Evolutionary conservation across 345 rosid species (phyloP), one percentile per base, ranked within the genome.

Genomic region (Clarkia xantiana): DNA sequence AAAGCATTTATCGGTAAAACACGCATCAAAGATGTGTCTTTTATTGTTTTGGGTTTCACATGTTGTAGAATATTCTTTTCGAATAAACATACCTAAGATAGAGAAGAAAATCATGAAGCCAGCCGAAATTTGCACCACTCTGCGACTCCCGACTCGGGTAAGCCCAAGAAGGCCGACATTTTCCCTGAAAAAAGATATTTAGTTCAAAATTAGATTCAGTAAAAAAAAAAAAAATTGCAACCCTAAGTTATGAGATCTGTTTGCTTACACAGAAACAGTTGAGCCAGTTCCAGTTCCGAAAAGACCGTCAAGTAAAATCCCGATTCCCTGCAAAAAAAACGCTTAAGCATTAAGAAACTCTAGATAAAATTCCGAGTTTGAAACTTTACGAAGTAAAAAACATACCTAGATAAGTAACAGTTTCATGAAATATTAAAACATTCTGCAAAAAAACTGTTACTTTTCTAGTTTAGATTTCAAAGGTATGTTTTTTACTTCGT

Each of bases 41-140:
- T 29, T 1, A 29, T 29, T 5, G 1, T 29, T 1, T 29, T 7
- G 25, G 5, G 25, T 22, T 22, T 22, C 25, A 22, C 5, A 22
- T 22, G 2, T 2, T 22, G 25, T 22, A 22, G 5, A 22, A 22
- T 22, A 2, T 22, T 22, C 2, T 2, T 22, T 22, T 22, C 2
- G 2, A 5, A 22, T 22, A 22, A 22, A 22, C 53, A 22, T 49
- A 81, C 98, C 98, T 47, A 93, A 69, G 49, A 56, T 70, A 9
- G 99, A 78, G 78, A 93, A 87, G 66, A 93, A 80, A 14, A 93
- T 82, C 99, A 93, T 93, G 76, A 93, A 93, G 67, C 77, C 96
- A 34, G 99, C 95, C 18, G 96, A 80, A 49, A 93, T 65, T 67
- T 93, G 94, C 71, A 93, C 94, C 52, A 87, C 95, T 49, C 99